Conservation (phyloP, 768 basidiomycete species). For the Trametes cinnabarina region DNA sequence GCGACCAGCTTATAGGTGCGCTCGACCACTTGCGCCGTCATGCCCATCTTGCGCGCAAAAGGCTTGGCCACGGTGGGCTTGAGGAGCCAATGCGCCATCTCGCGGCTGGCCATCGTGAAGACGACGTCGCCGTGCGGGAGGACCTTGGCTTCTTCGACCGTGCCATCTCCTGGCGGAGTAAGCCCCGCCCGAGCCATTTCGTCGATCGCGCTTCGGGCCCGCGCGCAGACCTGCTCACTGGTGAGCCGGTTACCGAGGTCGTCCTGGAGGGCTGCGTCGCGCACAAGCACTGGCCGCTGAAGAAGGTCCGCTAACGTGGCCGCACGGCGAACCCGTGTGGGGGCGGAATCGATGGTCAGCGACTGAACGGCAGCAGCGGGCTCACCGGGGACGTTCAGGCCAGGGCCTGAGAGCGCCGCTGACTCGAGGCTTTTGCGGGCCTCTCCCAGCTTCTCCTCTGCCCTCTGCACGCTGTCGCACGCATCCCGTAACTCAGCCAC, state of each 20-base stretch:
- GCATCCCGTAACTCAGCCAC: too few species aligned
- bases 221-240: not conserved
- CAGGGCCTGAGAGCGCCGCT: not conserved
- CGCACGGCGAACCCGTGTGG: constrained; percentile 1
- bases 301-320: not conserved
- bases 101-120: not conserved
- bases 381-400: not conserved
- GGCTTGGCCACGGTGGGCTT: not conserved
- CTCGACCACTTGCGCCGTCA: not conserved
- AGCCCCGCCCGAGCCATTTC: not conserved
- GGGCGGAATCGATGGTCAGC: constrained; percentile 1
- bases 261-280: not conserved
- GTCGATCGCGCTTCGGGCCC: not conserved
- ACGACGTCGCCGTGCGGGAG: not conserved
- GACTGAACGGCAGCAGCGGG: not conserved
- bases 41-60: constrained; percentile 7
- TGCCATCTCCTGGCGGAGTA: not conserved
- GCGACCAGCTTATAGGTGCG: constrained; percentile 7
- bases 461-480: not conserved
- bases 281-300: constrained; percentile 6
- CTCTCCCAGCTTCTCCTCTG: not conserved
- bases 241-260: not conserved
- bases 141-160: not conserved
- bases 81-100: not conserved
- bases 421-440: not conserved